Evolutionary conservation across 2,329 filamentous ascomycete genomes (phyloP), one percentile per base, ranked within the genome.

Genomic region (Penicillium olsonii): DNA sequence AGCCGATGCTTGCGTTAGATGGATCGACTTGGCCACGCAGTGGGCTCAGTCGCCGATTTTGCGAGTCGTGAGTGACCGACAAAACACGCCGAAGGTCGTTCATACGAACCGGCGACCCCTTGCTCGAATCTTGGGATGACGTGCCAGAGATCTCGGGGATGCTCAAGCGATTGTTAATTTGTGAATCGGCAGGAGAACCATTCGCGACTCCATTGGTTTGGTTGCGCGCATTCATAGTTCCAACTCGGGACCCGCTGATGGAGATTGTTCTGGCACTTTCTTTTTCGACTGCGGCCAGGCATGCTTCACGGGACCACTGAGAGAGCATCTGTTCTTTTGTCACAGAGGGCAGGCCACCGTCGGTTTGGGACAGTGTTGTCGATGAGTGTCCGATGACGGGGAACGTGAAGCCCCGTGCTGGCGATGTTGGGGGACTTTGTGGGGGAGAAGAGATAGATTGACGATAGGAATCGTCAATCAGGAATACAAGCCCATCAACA

Each of bases 301-400:
- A 88, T 12, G 77, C 73, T 18, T 95, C 91, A 63, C 85, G 85
- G 33, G 84, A 87, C 92, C 92, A 96, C 40, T 88, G 83, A 17
- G 82, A 77, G 49, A 90, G 74, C 81, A 96, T 88, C 57, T 89
- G 82, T 54, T 94, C 88, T 56, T 81, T 84, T 59, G 90, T 82
- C 22, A 76, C 78, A 14, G 75, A 68, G 0, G 90, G 87, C 2
- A 96, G 75, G 49, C 85, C 79, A n/a, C 73, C 69, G 29, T 78
- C 75, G 67, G 44, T 67, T 52, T 56, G 62, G 3, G 50, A 64
- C 62, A 48, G 68, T 2, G 70, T 64, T 8, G 72, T 45, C 63
- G 73, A 22, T 64, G 65, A 45, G 70, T 79, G 66, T 40, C 77
- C 79, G 14, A 88, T 70, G 5, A 86, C 78, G 0, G 87, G 85